phyloP scores from a whole-genome alignment of 345 rosid species.

The Abelmoschus esculentus region DNA sequence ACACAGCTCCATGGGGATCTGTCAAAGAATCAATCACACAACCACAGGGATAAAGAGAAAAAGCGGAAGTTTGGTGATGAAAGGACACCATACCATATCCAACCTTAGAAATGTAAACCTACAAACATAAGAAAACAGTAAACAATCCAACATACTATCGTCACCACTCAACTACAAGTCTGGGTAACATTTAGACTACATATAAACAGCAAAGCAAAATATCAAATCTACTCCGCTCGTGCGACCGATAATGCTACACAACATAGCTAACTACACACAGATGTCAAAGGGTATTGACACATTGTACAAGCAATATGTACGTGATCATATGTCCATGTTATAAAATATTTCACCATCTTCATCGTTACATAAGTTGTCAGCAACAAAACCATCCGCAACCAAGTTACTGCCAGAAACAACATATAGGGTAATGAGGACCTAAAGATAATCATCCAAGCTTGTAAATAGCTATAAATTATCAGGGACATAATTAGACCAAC shows the following conservation, averaged over 20 bases:
- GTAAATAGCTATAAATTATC: not conserved
- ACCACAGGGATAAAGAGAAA: too few relatives aligned
- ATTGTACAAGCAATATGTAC: not conserved
- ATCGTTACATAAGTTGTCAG: slow-evolving; percentile 27
- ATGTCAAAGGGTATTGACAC: slow-evolving; percentile 7
- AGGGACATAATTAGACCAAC: slow-evolving; percentile 26
- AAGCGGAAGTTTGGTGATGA: too few relatives aligned
- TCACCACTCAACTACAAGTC: not conserved
- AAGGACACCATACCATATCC: not conserved
- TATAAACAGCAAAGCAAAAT: not conserved
- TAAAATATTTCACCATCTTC: slow-evolving; percentile 74
- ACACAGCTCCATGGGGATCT: too few relatives aligned
- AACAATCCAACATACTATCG: not conserved
- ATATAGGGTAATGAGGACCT: not conserved
- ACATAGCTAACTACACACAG: not conserved
- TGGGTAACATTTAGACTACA: not conserved
- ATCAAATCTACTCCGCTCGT: not conserved
- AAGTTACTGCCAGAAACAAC: slow-evolving; percentile 57
- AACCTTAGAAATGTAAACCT: not conserved
- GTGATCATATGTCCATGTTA: slow-evolving; percentile 63
- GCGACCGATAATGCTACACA: not conserved
- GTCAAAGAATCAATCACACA: too few relatives aligned
- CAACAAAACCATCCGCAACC: slow-evolving; percentile 52
- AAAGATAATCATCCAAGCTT: not conserved
- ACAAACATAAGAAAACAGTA: not conserved